Percentiles rank a stretch among this genome's conserved stretches.
Conservation (phyloP, 2,329 filamentous ascomycete genomes). For the Kalmusia sp. region DNA sequence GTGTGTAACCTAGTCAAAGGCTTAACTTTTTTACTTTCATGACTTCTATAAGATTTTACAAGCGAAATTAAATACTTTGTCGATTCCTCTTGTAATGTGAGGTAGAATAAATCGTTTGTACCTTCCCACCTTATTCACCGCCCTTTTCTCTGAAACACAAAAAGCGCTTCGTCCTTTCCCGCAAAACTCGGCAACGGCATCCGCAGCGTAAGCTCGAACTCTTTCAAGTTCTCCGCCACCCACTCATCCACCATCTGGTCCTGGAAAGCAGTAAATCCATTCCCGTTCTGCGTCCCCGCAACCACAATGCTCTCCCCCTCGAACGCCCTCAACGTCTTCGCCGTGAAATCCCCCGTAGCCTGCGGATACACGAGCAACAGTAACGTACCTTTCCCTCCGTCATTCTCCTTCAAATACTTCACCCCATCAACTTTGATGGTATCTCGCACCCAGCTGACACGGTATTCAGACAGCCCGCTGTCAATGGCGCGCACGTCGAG, state of each 20-base stretch:
- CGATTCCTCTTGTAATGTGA: no score
- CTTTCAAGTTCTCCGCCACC: constrained; percentile 63
- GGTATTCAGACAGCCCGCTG: constrained; percentile 71
- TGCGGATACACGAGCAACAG: constrained; percentile 77
- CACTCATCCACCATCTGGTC: constrained; percentile 70
- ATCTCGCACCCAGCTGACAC: constrained; percentile 72
- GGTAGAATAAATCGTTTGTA: no score
- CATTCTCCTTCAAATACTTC: constrained; percentile 58
- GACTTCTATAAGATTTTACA: no score
- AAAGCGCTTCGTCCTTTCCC: constrained; percentile 78
- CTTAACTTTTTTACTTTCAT: no score
- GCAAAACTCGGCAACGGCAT: constrained; percentile 76
- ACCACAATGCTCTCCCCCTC: constrained; percentile 70
- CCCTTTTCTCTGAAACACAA: constrained; percentile 63
- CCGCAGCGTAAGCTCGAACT: constrained; percentile 68
- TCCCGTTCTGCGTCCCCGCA: constrained; percentile 76
- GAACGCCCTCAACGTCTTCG: constrained; percentile 66
- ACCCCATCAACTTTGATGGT: constrained; percentile 69
- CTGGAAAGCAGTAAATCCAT: constrained; percentile 75
- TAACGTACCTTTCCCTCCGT: constrained; percentile 61
- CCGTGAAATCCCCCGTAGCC: constrained; percentile 71
- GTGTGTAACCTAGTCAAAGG: no score
- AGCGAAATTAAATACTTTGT: no score
- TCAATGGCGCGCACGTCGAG: constrained; percentile 69
- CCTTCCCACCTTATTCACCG: neutral